Evolutionary conservation across 768 basidiomycete species (phyloP), one percentile per base, ranked within the genome.

Genomic region (Cubamyces lactineus): DNA sequence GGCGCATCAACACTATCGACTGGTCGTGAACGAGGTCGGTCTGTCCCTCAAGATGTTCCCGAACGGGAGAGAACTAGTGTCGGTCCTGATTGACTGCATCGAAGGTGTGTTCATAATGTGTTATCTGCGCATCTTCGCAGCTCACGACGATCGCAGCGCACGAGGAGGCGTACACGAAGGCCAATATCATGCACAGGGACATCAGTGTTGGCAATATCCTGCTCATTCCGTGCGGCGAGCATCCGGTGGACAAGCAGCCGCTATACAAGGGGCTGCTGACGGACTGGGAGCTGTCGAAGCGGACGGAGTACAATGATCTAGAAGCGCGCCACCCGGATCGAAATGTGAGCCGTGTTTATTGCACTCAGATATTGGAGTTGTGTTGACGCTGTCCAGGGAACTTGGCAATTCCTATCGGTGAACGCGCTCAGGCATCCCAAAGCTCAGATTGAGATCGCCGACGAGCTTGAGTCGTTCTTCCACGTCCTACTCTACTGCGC

Each of bases 381-480:
- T 49, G 16, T 12, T 15, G 9, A 49, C 3, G 8, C 17, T 9
- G 0, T 26, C 0, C 51, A 70, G 67, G 69, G 67, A 17, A 70
- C 69, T 15, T 66, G 62, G 67, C 63, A 60, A 24, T 70, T 61
- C 61, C 62, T 64, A 60, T 66, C 69, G 2, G 54, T 61, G 1
- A 30, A 24, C 3, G 53, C 52, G 1, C 61, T 66, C 0, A 9
- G 48, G 11, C 34, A 61, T 24, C 62, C 64, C 5, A 7, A 15
- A 13, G 64, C 57, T 19, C 40, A 50, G 2, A 34, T 54, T n/a
- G 28, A 26, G 15, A 17, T 67, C 8, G 30, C 64, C 1, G 68
- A 69, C 39, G 68, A 69, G 34, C 51, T 69, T 3, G 69, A 70
- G 40, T 62, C 66, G 0, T 66, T 70, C 42, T 23, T 66, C 11